Conservation (phyloP, 345 rosid genomes). For the Barbarea vulgaris region DNA sequence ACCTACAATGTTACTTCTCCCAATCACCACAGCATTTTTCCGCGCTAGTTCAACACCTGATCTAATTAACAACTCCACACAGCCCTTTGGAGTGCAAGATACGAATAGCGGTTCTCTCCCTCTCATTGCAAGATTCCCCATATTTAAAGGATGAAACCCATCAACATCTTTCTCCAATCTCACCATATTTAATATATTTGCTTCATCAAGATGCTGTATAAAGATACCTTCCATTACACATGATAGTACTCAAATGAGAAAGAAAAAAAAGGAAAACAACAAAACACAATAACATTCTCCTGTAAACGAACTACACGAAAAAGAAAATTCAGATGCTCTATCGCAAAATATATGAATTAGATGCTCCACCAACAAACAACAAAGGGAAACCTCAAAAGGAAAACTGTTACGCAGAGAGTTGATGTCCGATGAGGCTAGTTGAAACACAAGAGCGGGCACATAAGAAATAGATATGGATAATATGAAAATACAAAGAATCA, state of each 20-base stretch:
- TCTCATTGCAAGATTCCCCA: constrained; percentile 93
- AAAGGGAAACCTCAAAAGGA: neutral
- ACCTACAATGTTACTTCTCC: constrained; percentile 94
- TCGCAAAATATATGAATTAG: neutral
- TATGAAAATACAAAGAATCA: neutral
- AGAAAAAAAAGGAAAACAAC: neutral
- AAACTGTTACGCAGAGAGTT: neutral
- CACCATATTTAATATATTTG: constrained; percentile 64
- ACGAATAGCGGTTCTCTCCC: constrained; percentile 88
- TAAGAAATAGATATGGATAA: neutral
- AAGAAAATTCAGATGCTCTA: constrained; percentile 4
- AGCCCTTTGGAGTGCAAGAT: constrained; percentile 88
- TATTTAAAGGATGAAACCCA: constrained; percentile 83
- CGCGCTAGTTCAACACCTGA: constrained; percentile 73
- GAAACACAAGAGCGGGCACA: neutral
- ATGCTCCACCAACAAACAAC: neutral
- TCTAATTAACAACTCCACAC: constrained; percentile 79
- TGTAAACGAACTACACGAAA: neutral
- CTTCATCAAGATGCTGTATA: constrained; percentile 89
- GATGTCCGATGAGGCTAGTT: neutral
- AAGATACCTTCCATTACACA: constrained; percentile 33
- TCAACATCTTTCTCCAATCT: constrained; percentile 86
- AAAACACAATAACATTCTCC: neutral
- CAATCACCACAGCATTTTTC: constrained; percentile 81
- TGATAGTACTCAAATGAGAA: neutral